A percentile compares a stretch with the other conserved stretches of the same genome.
These are phyloP conservation scores for Aspergillus thermomutatus DNA, from an alignment of 2,329 filamentous ascomycete species.

Conservation along the genomic window DNA sequence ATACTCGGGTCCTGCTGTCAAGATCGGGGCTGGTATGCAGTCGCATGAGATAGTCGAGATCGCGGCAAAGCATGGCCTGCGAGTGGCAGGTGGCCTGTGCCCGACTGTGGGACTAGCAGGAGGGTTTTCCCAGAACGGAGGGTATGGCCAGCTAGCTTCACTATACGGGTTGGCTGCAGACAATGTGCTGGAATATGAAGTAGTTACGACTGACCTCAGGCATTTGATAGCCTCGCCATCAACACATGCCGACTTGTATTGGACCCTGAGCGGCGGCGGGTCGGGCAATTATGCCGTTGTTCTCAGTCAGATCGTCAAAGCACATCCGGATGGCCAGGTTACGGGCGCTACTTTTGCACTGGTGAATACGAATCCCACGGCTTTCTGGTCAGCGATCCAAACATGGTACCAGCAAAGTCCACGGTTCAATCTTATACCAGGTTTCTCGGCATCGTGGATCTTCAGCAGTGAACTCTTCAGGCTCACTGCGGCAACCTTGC, in stretches of 20 bases:
- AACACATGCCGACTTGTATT: constrained; percentile 19
- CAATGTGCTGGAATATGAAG: constrained; percentile 30
- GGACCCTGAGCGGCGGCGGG: constrained; percentile 21
- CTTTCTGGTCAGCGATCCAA: neutral
- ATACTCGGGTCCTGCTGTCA: constrained; percentile 9
- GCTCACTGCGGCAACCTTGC: too few species aligned
- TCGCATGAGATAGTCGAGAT: constrained; percentile 4
- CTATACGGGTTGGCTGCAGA: constrained; percentile 30
- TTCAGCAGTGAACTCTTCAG: neutral
- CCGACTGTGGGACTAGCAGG: constrained; percentile 20
- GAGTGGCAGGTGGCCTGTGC: neutral
- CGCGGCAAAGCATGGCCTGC: neutral
- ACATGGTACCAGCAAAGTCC: neutral
- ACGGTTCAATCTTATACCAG: too few species aligned
- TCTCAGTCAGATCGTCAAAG: constrained; percentile 10
- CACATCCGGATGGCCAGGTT: constrained; percentile 8
- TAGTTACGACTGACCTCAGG: constrained; percentile 34
- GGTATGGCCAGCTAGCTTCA: constrained; percentile 42
- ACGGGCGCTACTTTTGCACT: neutral
- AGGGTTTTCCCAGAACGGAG: constrained; percentile 41
- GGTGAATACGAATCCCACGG: neutral
- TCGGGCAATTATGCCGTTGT: constrained; percentile 16
- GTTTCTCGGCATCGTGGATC: neutral
- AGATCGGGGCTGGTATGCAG: constrained; percentile 12
- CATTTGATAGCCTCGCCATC: constrained; percentile 12